Percentiles rank a stretch among this genome's conserved stretches.
Evolutionary conservation across 768 basidiomycete genomes (phyloP).

Genomic region (Exsudoporus frostii): DNA sequence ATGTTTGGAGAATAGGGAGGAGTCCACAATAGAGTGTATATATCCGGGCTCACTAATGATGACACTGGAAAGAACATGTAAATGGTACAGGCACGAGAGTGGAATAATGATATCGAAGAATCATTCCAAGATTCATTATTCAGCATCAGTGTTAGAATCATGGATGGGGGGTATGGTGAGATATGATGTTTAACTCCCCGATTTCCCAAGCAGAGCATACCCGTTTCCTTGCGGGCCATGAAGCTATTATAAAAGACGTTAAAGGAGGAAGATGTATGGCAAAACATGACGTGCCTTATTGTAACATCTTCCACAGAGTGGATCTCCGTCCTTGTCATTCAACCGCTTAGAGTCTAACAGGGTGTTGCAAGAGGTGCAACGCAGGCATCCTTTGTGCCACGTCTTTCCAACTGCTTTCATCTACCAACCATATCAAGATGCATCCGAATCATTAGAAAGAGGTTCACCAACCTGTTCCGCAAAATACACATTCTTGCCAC

Average conservation of each 20-base stretch:
- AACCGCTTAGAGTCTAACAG: slow-evolving; percentile 68
- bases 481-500: slow-evolving; percentile 77
- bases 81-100: slow-evolving; percentile 18
- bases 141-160: slow-evolving; percentile 5
- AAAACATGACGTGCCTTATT: slow-evolving; percentile 44
- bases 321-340: slow-evolving; percentile 72
- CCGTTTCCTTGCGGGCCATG: slow-evolving; percentile 73
- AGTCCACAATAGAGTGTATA: slow-evolving; percentile 10
- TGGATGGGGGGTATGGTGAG: neutral
- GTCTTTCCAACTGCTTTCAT: slow-evolving; percentile 80
- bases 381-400: slow-evolving; percentile 72
- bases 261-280: neutral
- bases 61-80: slow-evolving; percentile 14
- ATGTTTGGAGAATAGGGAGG: neutral
- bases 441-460: neutral
- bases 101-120: slow-evolving; percentile 18
- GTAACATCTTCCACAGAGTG: slow-evolving; percentile 71
- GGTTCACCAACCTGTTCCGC: slow-evolving; percentile 63
- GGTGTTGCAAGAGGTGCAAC: slow-evolving; percentile 71
- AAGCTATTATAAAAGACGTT: slow-evolving; percentile 42
- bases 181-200: slow-evolving; percentile 35
- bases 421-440: slow-evolving; percentile 35
- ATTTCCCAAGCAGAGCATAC: slow-evolving; percentile 65
- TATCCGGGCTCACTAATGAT: slow-evolving; percentile 10
- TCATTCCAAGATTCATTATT: slow-evolving; percentile 9